Evolutionary conservation across 2,329 filamentous ascomycete species (phyloP).

Genomic region (Paecilomyces sp.): DNA sequence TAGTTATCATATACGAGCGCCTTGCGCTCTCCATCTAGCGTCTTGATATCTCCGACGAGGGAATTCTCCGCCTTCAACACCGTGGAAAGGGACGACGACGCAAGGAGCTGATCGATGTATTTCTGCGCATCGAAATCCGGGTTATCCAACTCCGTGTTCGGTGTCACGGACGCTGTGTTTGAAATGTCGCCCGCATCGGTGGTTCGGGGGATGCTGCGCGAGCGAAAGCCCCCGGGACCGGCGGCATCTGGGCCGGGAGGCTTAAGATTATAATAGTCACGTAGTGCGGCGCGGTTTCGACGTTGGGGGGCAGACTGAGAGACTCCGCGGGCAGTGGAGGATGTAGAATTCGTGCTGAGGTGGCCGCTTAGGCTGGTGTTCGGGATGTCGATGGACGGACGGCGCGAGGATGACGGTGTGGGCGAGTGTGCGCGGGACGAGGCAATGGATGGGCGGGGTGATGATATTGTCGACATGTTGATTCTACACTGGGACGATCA

Average conservation of each 20-base stretch:
- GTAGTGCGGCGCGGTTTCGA: conserved; percentile 76
- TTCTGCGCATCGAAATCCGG: conserved; percentile 64
- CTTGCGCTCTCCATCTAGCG: conserved; percentile 92
- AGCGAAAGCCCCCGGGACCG: conserved; percentile 18
- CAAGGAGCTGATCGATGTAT: conserved; percentile 38
- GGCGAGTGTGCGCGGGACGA: conserved; percentile 45
- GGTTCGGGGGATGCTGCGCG: conserved; percentile 33
- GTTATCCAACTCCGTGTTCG: conserved; percentile 60
- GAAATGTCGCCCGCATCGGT: conserved; percentile 36
- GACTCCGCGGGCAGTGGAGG: conserved; percentile 34
- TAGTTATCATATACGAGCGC: conserved; percentile 98
- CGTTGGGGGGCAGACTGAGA: conserved; percentile 35
- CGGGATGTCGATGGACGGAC: conserved; percentile 62
- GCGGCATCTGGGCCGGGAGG: conserved; percentile 30
- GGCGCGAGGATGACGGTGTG: conserved; percentile 67
- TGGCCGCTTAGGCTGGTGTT: background rate
- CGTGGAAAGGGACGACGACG: conserved; percentile 34
- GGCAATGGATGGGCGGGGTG: conserved; percentile 53
- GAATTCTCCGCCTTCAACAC: conserved; percentile 39
- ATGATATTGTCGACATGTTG: conserved; percentile 53
- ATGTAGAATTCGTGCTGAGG: conserved; percentile 44
- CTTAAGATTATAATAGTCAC: conserved; percentile 90
- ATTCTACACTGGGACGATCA: background rate
- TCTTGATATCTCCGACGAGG: conserved; percentile 65
- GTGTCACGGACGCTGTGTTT: conserved; percentile 18